These are phyloP conservation scores for Coprinopsis strossmayeri DNA, from an alignment of 768 basidiomycete genomes.

Conservation along the genomic window DNA sequence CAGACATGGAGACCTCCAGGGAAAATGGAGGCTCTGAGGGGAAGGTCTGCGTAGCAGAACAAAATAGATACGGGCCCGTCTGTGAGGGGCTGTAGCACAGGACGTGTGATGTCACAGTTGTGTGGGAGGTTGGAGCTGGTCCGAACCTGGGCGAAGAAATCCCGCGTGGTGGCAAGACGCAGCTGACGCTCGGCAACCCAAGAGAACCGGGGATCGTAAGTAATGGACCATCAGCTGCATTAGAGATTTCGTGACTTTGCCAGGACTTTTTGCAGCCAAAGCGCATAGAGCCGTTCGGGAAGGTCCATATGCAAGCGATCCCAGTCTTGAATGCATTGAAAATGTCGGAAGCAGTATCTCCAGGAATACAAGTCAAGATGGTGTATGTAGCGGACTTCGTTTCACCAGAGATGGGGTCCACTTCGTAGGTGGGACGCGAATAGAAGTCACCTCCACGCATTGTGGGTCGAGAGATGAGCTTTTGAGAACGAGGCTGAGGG, in stretches of 20 bases:
- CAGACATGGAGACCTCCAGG: conserved; percentile 5
- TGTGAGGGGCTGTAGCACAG: conserved; percentile 1
- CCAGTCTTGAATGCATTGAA: conserved; percentile 1
- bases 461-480: neutral
- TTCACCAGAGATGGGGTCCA: neutral
- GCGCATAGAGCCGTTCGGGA: neutral
- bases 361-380: neutral
- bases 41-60: conserved; percentile 6
- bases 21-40: conserved; percentile 5
- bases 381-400: conserved; percentile 6
- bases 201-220: neutral
- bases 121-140: neutral
- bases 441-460: neutral
- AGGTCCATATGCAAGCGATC: neutral
- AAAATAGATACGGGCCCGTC: neutral
- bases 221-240: neutral
- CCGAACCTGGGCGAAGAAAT: neutral
- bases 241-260: neutral
- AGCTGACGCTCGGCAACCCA: neutral
- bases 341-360: neutral
- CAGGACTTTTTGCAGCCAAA: neutral
- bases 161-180: neutral
- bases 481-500: conserved; percentile 4
- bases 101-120: neutral
- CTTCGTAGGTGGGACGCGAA: no score